Conservation (phyloP, 78 protist species). For the Dictyostelium intermedium region DNA sequence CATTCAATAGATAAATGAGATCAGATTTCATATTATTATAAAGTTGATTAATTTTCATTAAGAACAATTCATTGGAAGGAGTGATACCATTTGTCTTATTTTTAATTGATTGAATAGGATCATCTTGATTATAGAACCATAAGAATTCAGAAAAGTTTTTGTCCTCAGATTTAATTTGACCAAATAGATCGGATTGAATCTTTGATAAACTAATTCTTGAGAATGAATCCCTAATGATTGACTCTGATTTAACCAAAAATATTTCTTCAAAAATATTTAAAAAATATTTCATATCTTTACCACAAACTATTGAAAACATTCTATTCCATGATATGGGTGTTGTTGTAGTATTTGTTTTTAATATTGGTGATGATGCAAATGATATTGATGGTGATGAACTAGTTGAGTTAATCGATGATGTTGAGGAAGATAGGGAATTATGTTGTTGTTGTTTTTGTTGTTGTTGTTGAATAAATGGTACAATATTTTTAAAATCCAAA, state of each 20-base stretch:
- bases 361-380: not conserved
- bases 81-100: slow-evolving; percentile 71
- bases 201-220: slow-evolving; percentile 12
- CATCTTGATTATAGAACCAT: slow-evolving; percentile 52
- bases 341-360: not conserved
- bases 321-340: not conserved
- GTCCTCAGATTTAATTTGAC: not conserved
- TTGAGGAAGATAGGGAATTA: not conserved
- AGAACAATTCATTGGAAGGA: slow-evolving; percentile 22
- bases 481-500: not conserved
- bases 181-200: not conserved
- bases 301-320: not conserved
- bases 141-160: slow-evolving; percentile 34
- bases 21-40: slow-evolving; percentile 16
- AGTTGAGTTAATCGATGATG: not conserved
- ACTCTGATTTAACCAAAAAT: not conserved
- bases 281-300: not conserved
- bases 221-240: slow-evolving; percentile 17
- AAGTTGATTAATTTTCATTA: not conserved
- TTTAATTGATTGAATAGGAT: slow-evolving; percentile 53
- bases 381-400: not conserved
- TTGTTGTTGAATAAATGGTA: not conserved
- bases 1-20: slow-evolving; percentile 19
- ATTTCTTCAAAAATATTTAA: slow-evolving; percentile 35
- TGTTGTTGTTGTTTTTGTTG: not conserved